These are phyloP conservation scores for Lecanicillium sp. DNA, from an alignment of 2,329 filamentous ascomycete genomes.

Conservation along the genomic window DNA sequence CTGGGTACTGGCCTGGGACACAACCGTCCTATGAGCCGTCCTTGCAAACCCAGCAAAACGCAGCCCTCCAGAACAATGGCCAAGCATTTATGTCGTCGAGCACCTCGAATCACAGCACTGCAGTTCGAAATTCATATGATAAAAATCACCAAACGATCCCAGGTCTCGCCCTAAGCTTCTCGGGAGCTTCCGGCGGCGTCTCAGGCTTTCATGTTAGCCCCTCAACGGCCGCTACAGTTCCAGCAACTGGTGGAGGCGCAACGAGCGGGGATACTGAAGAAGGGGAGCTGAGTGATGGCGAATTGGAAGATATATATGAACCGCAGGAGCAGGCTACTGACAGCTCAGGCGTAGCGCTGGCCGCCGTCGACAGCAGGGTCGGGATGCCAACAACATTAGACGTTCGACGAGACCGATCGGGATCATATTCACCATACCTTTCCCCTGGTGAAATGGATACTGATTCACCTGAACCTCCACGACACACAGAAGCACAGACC, in stretches of 20 bases:
- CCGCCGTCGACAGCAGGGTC: background rate
- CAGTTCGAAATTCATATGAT: slow-evolving; percentile 10
- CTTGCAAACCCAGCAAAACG: no score
- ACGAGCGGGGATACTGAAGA: slow-evolving; percentile 44
- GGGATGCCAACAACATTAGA: background rate
- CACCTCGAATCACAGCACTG: background rate
- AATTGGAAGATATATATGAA: slow-evolving; percentile 51
- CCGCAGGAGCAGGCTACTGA: slow-evolving; percentile 17
- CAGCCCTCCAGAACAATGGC: no score
- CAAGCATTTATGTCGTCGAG: no score
- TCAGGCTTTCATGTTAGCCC: background rate
- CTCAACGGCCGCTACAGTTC: background rate
- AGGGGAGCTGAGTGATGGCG: slow-evolving; percentile 67
- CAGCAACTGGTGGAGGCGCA: background rate
- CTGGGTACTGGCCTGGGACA: no score
- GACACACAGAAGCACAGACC: background rate
- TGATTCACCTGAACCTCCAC: slow-evolving; percentile 2
- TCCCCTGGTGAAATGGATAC: slow-evolving; percentile 39
- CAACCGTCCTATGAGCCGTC: no score
- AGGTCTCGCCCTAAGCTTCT: slow-evolving; percentile 14
- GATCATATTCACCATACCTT: slow-evolving; percentile 45
- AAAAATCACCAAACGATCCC: slow-evolving; percentile 16
- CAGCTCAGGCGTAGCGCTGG: background rate
- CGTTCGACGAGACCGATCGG: slow-evolving; percentile 33
- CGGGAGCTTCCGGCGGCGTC: background rate